These are phyloP conservation scores for Debaryomyces fabryi DNA, from an alignment of 1,139 yeast genomes.

Conservation along the genomic window DNA sequence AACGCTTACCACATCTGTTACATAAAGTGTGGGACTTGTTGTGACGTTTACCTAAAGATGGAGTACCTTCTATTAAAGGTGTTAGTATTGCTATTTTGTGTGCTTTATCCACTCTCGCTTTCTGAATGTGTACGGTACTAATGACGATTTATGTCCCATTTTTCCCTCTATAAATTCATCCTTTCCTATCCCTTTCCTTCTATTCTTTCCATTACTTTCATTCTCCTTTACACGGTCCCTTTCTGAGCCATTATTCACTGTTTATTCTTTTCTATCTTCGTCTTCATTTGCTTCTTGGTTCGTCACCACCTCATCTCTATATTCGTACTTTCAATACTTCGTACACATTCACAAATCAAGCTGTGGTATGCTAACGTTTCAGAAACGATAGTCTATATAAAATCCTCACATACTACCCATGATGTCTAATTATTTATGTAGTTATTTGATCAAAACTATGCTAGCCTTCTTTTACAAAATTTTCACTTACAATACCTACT, in stretches of 20 bases:
- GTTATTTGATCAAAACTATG: constrained; percentile 8
- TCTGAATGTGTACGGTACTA: constrained; percentile 4
- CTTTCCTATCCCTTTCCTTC: neutral
- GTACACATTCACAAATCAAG: constrained; percentile 2
- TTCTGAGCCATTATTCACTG: neutral
- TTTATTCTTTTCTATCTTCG: neutral
- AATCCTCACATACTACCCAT: constrained; percentile 65
- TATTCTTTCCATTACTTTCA: neutral
- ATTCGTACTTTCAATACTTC: neutral
- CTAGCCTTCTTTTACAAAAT: constrained; percentile 7
- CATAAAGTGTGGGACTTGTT: constrained; percentile 99
- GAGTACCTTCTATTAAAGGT: constrained; percentile 88
- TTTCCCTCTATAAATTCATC: neutral
- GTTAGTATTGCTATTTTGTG: constrained; percentile 17
- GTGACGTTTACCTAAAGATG: constrained; percentile 99
- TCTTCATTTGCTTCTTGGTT: neutral
- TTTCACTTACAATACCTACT: constrained; percentile 8
- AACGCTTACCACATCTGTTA: constrained; percentile 99
- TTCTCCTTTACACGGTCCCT: neutral
- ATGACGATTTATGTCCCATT: neutral
- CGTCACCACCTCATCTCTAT: neutral
- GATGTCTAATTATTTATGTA: constrained; percentile 42
- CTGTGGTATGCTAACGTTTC: neutral
- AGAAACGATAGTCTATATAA: neutral
- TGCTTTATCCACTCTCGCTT: neutral